These are phyloP conservation scores for Graphiopsis chlorocephala DNA, from an alignment of 2,329 filamentous ascomycete genomes.

Conservation along the genomic window DNA sequence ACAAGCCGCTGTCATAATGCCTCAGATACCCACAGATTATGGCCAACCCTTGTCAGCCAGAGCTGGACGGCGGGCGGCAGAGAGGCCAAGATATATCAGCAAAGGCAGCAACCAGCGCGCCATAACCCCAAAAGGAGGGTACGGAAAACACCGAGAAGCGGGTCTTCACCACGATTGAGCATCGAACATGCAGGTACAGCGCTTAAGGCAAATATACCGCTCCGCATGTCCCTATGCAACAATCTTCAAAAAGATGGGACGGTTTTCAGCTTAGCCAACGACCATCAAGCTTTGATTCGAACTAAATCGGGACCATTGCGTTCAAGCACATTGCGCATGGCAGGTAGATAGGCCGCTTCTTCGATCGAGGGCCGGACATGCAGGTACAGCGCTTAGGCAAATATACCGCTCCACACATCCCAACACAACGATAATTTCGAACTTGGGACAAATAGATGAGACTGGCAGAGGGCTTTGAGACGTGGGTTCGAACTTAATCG, in stretches of 20 bases:
- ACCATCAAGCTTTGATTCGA: background rate
- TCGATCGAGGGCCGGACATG: background rate
- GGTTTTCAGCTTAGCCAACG: background rate
- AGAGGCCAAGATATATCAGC: background rate
- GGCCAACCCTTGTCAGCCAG: background rate
- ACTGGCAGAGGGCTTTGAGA: background rate
- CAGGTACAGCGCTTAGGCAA: conserved; percentile 3
- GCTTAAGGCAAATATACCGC: background rate
- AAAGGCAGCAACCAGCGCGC: background rate
- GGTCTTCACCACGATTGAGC: background rate
- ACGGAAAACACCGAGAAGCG: background rate
- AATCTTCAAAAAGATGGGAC: background rate
- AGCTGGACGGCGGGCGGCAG: background rate
- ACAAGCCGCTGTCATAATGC: background rate
- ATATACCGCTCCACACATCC: conserved; percentile 1
- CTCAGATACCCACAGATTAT: background rate
- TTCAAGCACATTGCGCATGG: background rate
- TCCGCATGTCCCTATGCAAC: background rate
- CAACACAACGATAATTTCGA: background rate
- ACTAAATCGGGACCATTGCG: background rate
- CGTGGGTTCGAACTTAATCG: conserved; percentile 6
- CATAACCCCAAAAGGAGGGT: background rate
- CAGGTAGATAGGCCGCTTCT: background rate
- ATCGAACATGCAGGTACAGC: background rate
- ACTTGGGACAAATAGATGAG: background rate